A percentile compares a stretch with the other conserved stretches of the same genome.
Conservation (phyloP, 305 asterid genomes). For the Solanum hybrid region DNA sequence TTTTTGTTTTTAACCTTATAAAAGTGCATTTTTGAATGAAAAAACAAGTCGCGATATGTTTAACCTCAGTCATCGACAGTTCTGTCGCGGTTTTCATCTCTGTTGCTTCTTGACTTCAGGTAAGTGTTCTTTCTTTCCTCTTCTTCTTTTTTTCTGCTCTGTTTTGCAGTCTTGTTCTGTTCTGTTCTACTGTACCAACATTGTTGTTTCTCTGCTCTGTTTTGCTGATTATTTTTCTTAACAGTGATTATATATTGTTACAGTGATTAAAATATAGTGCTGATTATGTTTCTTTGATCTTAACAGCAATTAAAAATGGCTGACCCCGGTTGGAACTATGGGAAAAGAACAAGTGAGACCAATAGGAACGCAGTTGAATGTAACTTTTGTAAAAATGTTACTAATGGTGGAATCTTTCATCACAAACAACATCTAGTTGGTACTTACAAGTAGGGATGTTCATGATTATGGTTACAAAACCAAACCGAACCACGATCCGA, state of each 20-base stretch:
- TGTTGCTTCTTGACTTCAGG: not conserved
- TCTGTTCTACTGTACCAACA: not conserved
- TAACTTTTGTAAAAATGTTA: not conserved
- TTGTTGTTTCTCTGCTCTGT: not conserved
- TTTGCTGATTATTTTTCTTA: not conserved
- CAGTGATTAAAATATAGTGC: not conserved
- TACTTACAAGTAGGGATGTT: not conserved
- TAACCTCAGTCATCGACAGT: not conserved
- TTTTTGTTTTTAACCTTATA: not conserved
- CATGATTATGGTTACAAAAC: no score
- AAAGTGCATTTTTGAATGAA: not conserved
- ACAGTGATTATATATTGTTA: not conserved
- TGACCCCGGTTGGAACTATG: not conserved
- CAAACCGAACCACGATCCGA: no score
- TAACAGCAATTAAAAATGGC: not conserved
- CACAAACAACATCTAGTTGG: not conserved
- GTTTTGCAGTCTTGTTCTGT: not conserved
- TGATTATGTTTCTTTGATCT: not conserved
- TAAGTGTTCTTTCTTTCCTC: not conserved
- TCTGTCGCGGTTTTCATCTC: not conserved
- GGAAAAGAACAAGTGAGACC: not conserved
- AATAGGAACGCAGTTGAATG: not conserved
- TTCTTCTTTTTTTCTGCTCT: not conserved
- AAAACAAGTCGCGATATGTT: not conserved
- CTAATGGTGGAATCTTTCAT: not conserved